phyloP scores from a whole-genome alignment of 805 yeast species.

The Candida ulmi region DNA sequence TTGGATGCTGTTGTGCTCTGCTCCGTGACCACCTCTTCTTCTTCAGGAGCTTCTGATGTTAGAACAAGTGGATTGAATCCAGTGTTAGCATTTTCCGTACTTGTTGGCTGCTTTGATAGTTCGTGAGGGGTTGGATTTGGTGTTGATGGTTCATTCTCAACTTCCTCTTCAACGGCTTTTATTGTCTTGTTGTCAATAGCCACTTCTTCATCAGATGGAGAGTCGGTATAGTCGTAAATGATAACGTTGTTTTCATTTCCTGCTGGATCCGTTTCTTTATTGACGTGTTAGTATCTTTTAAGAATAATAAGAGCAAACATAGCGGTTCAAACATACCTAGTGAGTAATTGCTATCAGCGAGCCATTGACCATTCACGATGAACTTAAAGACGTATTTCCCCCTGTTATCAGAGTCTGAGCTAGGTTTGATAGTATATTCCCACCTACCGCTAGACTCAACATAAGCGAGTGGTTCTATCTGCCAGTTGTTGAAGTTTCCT shows the following conservation, averaged over 20 bases:
- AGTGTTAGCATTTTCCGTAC: no score
- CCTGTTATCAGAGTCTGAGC: constrained; percentile 9
- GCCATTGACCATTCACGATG: constrained; percentile 18
- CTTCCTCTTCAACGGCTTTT: constrained; percentile 3
- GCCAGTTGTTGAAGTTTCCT: constrained; percentile 33
- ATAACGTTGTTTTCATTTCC: constrained; percentile 35
- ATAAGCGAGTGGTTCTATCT: constrained; percentile 12
- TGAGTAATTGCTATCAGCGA: constrained; percentile 14
- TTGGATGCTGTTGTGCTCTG: constrained; percentile 1
- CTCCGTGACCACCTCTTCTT: background rate
- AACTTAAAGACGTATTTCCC: constrained; percentile 22
- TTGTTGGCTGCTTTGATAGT: background rate
- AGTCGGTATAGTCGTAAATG: constrained; percentile 9
- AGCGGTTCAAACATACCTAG: constrained; percentile 16
- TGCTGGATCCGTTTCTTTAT: constrained; percentile 26
- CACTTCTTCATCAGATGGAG: background rate
- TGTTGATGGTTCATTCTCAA: constrained; percentile 19
- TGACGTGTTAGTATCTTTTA: constrained; percentile 20
- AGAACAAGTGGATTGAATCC: background rate
- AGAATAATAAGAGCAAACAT: no score
- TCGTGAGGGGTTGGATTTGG: constrained; percentile 24
- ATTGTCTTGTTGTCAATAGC: constrained; percentile 5
- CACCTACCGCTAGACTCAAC: constrained; percentile 2
- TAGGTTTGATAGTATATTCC: constrained; percentile 11
- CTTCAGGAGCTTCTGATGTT: background rate